Base-by-base conservation (phyloP, 768 basidiomycete species). In the Leccinum olivaceopallidum region DNA sequence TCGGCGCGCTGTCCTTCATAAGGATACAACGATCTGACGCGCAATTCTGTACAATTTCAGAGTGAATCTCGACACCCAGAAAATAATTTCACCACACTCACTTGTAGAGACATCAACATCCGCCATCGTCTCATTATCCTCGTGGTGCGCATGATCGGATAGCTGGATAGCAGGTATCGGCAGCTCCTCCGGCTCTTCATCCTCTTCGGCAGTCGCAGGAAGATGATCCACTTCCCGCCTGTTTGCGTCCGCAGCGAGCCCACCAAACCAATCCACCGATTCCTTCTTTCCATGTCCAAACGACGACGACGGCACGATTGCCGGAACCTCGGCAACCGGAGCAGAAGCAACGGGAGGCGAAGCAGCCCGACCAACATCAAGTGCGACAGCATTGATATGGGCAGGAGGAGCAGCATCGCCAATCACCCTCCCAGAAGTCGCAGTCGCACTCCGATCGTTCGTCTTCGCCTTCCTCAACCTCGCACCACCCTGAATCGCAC, bases 211-310 rank as follows among this genome's bases (percentile, higher is more conserved):
- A 44, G 82, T 87, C 26, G 83, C 74, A 37, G 86, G 81, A 65
- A 88, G 70, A 52, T 72, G 76, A 56, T 68, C 74, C 24, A 70
- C 72, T 30, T 70, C 69, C 37, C 79, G 82, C 39, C 77, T 77
- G 76, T 96, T 88, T 3, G 34, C 61, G 30, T 72, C 71, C 42
- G 89, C 90, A 13, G 95, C 94, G 13, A 96, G 80, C 34, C 88
- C 89, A 55, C 87, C 83, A 70, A 92, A 94, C 95, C 95, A 98
- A 67, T 94, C 95, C 4, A 96, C 89, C 7, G 88, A 89, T 73
- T 94, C 89, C 60, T 87, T 79, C 67, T 89, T 83, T 57, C 75
- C 81, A 36, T 80, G 75, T 39, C 70, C 63, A 39, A 64, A 58
- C 36, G 66, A 73, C 42, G 44, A 64, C 56, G 69, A 69, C 2